Base-by-base conservation (phyloP, 768 basidiomycete genomes). In the Calocybe gangraenosa region DNA sequence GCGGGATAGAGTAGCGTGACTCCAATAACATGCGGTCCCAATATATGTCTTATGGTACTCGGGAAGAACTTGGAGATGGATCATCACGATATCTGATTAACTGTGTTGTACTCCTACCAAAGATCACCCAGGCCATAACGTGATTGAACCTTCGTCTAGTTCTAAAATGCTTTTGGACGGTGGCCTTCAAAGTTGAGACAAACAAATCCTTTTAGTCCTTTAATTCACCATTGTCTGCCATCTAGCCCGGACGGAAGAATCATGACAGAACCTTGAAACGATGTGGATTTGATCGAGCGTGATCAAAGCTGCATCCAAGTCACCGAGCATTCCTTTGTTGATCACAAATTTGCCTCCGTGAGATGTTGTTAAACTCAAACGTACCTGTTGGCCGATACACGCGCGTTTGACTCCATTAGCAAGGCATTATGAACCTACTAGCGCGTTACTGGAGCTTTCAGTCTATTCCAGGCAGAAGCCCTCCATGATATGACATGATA, bases 1-100 rank as follows among this genome's bases (percentile, higher is more conserved):
- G 84, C 87, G 51, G 87, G 82, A 54, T 86, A 52, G 55, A 35
- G 17, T 28, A 23, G 48, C 42, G 45, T 54, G 45, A 42, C 40
- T 31, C 44, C 35, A 30, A 46, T 35, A 42, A 47, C 49, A 55
- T 31, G 47, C 31, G 37, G 39, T 28, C 30, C 47, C 31, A 47
- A n/a, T 52, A 32, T 44, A 28, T 34, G 42, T 45, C 21, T 43
- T 49, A 41, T 49, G 46, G 41, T 46, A 42, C 41, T 37, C 36
- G 36, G 35, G 21, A 35, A 40, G 47, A 56, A 58, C 58, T 49
- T 56, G 21, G 25, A 55, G 62, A 65, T 66, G 54, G 63, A 65
- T 63, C 54, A 56, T 58, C 56, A 46, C 55, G 64, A 66, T 68
- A 65, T 59, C 48, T 56, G 65, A 66, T 66, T 61, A 62, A 55